Evolutionary conservation across 2,329 filamentous ascomycete genomes (phyloP).

Genomic region (Trichoderma endophyticum): DNA sequence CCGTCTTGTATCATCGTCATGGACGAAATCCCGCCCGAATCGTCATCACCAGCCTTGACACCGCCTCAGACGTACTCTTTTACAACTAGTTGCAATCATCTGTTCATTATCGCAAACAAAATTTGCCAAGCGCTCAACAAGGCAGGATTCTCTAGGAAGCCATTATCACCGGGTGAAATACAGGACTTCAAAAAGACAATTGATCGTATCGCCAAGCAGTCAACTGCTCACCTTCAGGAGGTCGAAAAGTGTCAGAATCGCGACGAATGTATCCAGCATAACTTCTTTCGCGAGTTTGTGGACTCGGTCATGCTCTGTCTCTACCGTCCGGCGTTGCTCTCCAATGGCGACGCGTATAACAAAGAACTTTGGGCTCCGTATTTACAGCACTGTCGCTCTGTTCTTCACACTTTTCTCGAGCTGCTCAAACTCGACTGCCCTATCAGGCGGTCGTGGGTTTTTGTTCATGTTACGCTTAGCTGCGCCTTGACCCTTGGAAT

Average conservation of each 20-base stretch:
- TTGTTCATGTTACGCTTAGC: not conserved
- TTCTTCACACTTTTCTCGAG: not conserved
- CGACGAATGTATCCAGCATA: not conserved
- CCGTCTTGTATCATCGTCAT: not conserved
- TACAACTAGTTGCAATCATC: not conserved
- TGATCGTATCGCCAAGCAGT: not conserved
- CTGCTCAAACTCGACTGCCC: not conserved
- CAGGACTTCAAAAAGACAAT: not conserved
- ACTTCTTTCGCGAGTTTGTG: not conserved
- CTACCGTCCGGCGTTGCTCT: not conserved
- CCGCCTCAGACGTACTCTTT: not conserved
- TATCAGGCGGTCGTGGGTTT: not conserved
- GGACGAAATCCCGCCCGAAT: not conserved
- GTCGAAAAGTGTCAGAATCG: not conserved
- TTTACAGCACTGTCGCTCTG: not conserved
- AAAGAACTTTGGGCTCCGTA: not conserved
- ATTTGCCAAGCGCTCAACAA: not conserved
- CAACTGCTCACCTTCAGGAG: not conserved
- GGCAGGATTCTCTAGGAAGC: not conserved
- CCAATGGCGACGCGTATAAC: not conserved
- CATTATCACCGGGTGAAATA: not conserved
- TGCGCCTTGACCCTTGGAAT: not conserved
- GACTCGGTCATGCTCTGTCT: not conserved
- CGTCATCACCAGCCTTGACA: not conserved
- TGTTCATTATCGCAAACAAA: not conserved